A percentile compares a stretch with the other conserved stretches of the same genome.
Evolutionary conservation across 129 eudicot genomes (phyloP).

Genomic region (Tagetes erecta): DNA sequence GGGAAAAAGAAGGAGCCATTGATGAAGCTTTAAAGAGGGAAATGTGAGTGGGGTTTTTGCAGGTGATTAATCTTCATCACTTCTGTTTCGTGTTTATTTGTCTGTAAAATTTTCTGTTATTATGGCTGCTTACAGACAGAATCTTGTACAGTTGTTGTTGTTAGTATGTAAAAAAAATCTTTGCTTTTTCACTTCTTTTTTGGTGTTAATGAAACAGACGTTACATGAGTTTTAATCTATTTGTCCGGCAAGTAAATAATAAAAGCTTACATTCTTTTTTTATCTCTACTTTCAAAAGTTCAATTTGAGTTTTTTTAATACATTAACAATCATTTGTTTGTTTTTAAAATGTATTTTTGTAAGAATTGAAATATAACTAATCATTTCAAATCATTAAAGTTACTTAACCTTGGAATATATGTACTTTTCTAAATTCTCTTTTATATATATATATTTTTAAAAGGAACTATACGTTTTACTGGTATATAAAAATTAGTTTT

Average conservation of each 20-base stretch:
- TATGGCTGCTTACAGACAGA: constrained; percentile 42
- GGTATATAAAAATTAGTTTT: no score
- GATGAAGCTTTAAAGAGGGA: constrained; percentile 41
- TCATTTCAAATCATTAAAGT: background rate
- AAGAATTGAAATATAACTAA: background rate
- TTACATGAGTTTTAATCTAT: background rate
- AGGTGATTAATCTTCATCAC: constrained; percentile 30
- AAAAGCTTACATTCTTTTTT: background rate
- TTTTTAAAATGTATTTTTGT: background rate
- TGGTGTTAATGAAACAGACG: constrained; percentile 25
- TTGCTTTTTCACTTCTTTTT: constrained; percentile 25
- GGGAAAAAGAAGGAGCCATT: constrained; percentile 23
- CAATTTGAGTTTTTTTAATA: background rate
- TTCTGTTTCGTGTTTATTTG: constrained; percentile 41
- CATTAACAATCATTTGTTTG: background rate
- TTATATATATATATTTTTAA: no score
- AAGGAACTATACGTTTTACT: no score
- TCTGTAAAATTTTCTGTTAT: constrained; percentile 41
- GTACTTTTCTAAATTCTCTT: background rate
- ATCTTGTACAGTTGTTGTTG: constrained; percentile 44
- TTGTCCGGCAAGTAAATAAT: constrained; percentile 7
- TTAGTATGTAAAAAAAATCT: constrained; percentile 13
- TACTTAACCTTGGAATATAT: background rate
- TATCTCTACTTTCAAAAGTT: background rate
- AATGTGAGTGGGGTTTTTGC: constrained; percentile 33